These are phyloP conservation scores for Diaporthe humulicola DNA, from an alignment of 2,329 filamentous ascomycete species.

Conservation along the genomic window DNA sequence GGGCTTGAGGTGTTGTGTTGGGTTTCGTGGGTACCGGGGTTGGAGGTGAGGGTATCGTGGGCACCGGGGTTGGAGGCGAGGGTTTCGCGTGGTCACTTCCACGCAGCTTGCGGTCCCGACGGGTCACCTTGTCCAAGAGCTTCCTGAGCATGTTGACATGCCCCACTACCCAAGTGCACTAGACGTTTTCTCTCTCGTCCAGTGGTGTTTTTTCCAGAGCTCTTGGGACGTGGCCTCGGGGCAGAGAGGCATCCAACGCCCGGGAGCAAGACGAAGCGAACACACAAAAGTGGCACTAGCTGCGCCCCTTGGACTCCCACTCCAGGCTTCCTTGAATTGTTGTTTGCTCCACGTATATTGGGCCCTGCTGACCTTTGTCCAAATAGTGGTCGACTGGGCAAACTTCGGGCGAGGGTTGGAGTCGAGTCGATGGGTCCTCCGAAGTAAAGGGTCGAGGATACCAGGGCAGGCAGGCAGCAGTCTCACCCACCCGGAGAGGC, in stretches of 20 bases:
- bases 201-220: not conserved
- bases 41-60: not conserved
- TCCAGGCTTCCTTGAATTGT: not conserved
- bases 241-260: not conserved
- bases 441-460: not conserved
- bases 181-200: not conserved
- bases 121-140: constrained; percentile 16
- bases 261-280: not conserved
- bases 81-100: not conserved
- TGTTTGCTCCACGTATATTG: not conserved
- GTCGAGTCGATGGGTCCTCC: not conserved
- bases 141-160: constrained; percentile 30
- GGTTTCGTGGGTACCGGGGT: not conserved
- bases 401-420: constrained; percentile 1
- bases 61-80: not conserved
- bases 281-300: constrained; percentile 3
- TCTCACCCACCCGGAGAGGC: not conserved
- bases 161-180: not conserved
- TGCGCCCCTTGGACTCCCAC: not conserved
- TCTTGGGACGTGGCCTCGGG: no score
- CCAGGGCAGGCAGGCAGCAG: constrained; percentile 13
- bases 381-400: not conserved
- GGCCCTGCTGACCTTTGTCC: not conserved
- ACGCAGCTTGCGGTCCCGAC: not conserved
- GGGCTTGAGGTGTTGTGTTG: not conserved